Base-by-base conservation (phyloP, 805 yeast species). In the Kuraishia cidri region DNA sequence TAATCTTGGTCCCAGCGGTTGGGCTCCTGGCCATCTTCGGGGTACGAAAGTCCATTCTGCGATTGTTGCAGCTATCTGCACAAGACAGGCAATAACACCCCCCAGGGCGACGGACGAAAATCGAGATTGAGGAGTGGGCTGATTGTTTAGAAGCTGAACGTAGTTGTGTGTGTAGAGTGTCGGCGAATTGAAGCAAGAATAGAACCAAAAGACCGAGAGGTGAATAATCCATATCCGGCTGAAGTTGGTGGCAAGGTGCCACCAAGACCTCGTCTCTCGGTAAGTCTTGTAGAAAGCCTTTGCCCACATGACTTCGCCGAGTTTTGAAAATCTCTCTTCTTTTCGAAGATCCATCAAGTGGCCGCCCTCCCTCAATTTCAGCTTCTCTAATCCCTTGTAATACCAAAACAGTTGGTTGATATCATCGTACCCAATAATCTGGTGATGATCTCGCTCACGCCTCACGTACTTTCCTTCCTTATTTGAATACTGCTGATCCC, bases 371-470 rank as follows among this genome's bases (percentile, higher is more conserved):
- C 41, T 29, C 6, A 67, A 43, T 19, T 36, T 40, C 12, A 71
- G 48, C 25, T 50, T 47, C 12, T 43, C 32, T 4, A 69, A 40
- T 11, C 64, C 61, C 30, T 56, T 44, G 3, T 55, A 50, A 37
- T 58, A 60, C 76, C 77, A 71, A 37, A 71, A 71, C 13, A 62
- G 51, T 40, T 67, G 76, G 41, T 71, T 70, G 24, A 69, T 49
- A 41, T 71, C 77, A 45, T 71, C 77, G 42, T 80, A 54, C 40
- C 83, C 69, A 52, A 76, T 48, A 50, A 77, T 62, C 42, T 69
- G 51, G 52, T 65, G 51, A 62, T 77, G 92, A 57, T 85, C 92
- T 44, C 69, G 69, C 46, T 76, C 87, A 39, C 76, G 72, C 54
- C 76, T 72, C 24, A 67, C 64, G 58, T 68, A 74, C 33, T 58